Percentiles rank a stretch among this genome's conserved stretches.
phyloP scores from a whole-genome alignment of 2,329 filamentous ascomycete genomes.

The Seiridium unicorne region DNA sequence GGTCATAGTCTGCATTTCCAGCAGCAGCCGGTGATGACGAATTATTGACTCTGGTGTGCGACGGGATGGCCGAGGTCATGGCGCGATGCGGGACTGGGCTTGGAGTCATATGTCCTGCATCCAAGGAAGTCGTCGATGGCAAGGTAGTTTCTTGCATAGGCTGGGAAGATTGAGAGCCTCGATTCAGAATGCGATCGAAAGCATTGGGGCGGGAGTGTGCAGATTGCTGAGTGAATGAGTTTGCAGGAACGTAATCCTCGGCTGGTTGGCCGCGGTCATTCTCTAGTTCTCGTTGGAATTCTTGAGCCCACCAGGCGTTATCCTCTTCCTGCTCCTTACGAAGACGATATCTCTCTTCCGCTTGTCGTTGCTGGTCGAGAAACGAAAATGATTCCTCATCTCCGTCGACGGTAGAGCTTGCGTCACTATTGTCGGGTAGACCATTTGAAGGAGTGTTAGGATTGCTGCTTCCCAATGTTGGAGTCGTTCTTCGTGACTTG shows the following conservation, averaged over 20 bases:
- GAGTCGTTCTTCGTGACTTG: constrained; percentile 33
- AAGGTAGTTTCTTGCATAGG: background rate
- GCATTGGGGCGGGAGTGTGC: constrained; percentile 13
- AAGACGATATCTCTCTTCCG: constrained; percentile 30
- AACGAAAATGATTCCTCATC: constrained; percentile 23
- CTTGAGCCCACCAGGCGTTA: constrained; percentile 15
- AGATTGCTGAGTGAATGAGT: background rate
- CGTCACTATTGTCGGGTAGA: constrained; percentile 10
- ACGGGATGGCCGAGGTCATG: background rate
- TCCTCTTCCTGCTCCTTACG: constrained; percentile 9
- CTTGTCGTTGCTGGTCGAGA: constrained; percentile 31
- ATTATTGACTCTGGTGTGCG: background rate
- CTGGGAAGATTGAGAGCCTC: constrained; percentile 3
- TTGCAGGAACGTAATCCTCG: background rate
- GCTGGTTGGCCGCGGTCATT: background rate
- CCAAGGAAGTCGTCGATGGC: no score
- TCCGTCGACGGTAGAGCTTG: constrained; percentile 37
- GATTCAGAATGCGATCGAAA: constrained; percentile 17
- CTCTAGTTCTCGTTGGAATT: background rate
- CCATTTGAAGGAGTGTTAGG: background rate
- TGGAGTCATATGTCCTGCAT: no score
- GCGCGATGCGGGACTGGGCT: background rate
- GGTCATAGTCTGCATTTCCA: background rate
- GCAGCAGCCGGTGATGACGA: background rate
- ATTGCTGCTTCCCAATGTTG: constrained; percentile 12